Percentiles rank a stretch among this genome's conserved stretches.
Conservation (phyloP, 441 rosid species). For the Gossypium lobatum region DNA sequence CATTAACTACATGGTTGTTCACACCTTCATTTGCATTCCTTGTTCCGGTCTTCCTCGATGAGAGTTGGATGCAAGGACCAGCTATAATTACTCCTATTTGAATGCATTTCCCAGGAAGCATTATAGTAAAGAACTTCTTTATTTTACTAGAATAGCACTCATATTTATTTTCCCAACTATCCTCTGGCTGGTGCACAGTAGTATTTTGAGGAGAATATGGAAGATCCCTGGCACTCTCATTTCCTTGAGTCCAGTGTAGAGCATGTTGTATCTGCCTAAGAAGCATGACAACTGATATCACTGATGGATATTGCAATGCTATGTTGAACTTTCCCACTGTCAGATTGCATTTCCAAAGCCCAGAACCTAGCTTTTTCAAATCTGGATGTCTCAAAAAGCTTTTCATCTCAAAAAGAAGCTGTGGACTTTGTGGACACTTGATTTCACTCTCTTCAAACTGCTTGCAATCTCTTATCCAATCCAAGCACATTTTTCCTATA, state of each 20-base stretch:
- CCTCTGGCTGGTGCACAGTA: slow-evolving; percentile 30
- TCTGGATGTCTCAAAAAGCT: slow-evolving; percentile 47
- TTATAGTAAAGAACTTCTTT: slow-evolving; percentile 38
- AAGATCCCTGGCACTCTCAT: slow-evolving; percentile 23
- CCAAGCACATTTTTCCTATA: slow-evolving; percentile 59
- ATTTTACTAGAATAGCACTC: slow-evolving; percentile 32
- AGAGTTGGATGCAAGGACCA: slow-evolving; percentile 60
- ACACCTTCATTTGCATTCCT: slow-evolving; percentile 18
- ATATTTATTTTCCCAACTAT: slow-evolving; percentile 32
- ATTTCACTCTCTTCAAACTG: slow-evolving; percentile 47
- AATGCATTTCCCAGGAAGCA: slow-evolving; percentile 62
- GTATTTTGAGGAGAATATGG: slow-evolving; percentile 26
- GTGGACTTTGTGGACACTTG: slow-evolving; percentile 47
- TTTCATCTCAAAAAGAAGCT: slow-evolving; percentile 59
- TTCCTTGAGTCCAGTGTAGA: slow-evolving; percentile 33
- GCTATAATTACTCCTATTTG: slow-evolving; percentile 63
- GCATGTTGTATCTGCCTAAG: slow-evolving; percentile 48
- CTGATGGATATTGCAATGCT: slow-evolving; percentile 46
- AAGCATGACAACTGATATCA: slow-evolving; percentile 49
- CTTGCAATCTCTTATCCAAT: slow-evolving; percentile 43
- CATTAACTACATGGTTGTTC: slow-evolving; percentile 19
- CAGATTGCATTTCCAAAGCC: slow-evolving; percentile 62
- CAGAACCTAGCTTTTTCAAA: slow-evolving; percentile 35
- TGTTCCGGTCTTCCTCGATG: slow-evolving; percentile 36
- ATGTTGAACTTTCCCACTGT: slow-evolving; percentile 59